A percentile compares a stretch with the other conserved stretches of the same genome.
Conservation (phyloP, 805 yeast genomes). For the Alloascoidea hylecoeti region DNA sequence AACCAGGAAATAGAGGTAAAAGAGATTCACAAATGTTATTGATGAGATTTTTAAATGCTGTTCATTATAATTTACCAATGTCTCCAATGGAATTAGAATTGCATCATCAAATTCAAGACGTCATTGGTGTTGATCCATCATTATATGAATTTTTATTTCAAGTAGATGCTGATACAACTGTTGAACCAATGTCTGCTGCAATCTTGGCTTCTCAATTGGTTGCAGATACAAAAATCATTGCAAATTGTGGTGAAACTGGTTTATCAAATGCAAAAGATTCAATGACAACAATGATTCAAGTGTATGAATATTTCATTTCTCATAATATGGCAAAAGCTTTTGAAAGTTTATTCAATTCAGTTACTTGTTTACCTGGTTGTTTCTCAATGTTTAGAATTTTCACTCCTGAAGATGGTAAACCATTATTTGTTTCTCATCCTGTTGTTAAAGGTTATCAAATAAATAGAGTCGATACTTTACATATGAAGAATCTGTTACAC, state of each 20-base stretch:
- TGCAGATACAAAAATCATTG: slow-evolving; percentile 39
- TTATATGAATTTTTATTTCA: slow-evolving; percentile 38
- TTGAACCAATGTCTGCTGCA: slow-evolving; percentile 35
- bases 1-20: slow-evolving; percentile 54
- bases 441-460: slow-evolving; percentile 41
- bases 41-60: slow-evolving; percentile 47
- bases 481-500: slow-evolving; percentile 42
- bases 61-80: slow-evolving; percentile 48
- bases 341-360: slow-evolving; percentile 47
- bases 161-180: slow-evolving; percentile 54
- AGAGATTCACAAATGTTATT: slow-evolving; percentile 49
- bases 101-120: slow-evolving; percentile 37
- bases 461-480: slow-evolving; percentile 42
- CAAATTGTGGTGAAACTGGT: slow-evolving; percentile 49
- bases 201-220: slow-evolving; percentile 45
- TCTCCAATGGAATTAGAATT: slow-evolving; percentile 40
- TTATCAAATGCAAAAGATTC: slow-evolving; percentile 34
- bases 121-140: slow-evolving; percentile 45
- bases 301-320: slow-evolving; percentile 48
- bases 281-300: slow-evolving; percentile 48
- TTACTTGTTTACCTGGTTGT: slow-evolving; percentile 56
- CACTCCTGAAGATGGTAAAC: slow-evolving; percentile 40
- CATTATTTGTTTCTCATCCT: slow-evolving; percentile 45
- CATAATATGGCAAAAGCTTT: slow-evolving; percentile 52
- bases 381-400: slow-evolving; percentile 43